Evolutionary conservation across 345 rosid genomes (phyloP).

Genomic region (Eucalyptus guilfoylei): DNA sequence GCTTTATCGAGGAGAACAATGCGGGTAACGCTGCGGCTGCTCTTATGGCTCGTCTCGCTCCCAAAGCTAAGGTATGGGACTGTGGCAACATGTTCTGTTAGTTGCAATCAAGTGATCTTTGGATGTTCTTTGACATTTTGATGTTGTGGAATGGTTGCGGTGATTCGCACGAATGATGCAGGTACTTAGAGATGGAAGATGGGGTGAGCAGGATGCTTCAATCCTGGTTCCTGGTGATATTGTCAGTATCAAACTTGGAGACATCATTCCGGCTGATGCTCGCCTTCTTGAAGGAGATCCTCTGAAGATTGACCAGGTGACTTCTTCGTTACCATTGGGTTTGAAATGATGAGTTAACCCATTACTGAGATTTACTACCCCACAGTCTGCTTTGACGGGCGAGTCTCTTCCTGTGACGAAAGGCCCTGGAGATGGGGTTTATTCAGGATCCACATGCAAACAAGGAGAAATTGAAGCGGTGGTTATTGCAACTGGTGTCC

Average conservation of each 20-base stretch:
- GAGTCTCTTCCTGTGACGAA: slow-evolving; percentile 98
- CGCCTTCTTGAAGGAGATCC: slow-evolving; percentile 96
- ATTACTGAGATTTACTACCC: background rate
- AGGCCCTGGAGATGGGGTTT: slow-evolving; percentile 93
- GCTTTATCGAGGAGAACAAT: slow-evolving; percentile 93
- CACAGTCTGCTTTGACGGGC: slow-evolving; percentile 93
- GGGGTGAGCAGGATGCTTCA: slow-evolving; percentile 92
- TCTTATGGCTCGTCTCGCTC: slow-evolving; percentile 96
- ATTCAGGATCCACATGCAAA: slow-evolving; percentile 95
- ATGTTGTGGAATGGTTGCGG: background rate
- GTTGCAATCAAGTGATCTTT: background rate
- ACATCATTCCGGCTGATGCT: slow-evolving; percentile 97
- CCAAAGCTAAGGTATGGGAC: slow-evolving; percentile 76
- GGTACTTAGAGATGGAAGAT: slow-evolving; percentile 94
- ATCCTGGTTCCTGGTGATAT: slow-evolving; percentile 91
- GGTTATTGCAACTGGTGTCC: slow-evolving; percentile 96
- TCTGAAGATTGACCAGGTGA: slow-evolving; percentile 88
- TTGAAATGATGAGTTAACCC: background rate
- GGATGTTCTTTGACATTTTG: background rate
- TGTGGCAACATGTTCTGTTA: background rate
- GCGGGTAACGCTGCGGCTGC: slow-evolving; percentile 99
- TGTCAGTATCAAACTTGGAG: slow-evolving; percentile 86
- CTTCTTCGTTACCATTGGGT: background rate
- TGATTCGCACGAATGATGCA: background rate
- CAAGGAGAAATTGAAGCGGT: slow-evolving; percentile 97